Evolutionary conservation across 2,329 filamentous ascomycete species (phyloP), one percentile per base, ranked within the genome.

Genomic region (Fusarium domesticum): DNA sequence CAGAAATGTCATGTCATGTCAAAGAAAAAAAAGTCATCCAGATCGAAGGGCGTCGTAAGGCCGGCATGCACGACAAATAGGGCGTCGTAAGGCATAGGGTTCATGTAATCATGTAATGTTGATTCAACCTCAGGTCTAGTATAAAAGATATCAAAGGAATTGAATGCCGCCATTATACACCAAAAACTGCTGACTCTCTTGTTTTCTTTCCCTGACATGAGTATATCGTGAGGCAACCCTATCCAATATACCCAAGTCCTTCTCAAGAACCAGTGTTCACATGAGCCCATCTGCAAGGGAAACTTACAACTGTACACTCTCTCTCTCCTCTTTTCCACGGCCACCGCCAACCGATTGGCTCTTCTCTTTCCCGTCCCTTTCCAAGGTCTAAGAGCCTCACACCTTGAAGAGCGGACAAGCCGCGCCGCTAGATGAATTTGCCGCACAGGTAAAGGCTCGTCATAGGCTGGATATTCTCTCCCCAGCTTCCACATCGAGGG

Each of bases 351-450:
- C 31, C 31, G 16, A 16, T 33, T 18, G 31, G 31, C 16, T 33
- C 16, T 33, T 4, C 5, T 18, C 5, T 8, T 8, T 33, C 15
- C 23, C 7, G 8, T 28, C 23, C 14, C 23, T 28, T 28, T 28
- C 23, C 23, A 8, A 5, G 10, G 23, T 28, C 4, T 28, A 35
- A 33, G 42, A 43, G 42, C 42, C 25, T 20, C 35, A 44, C 39
- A 15, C 31, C 31, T 20, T 23, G 4, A 10, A 28, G 14, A 44
- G 45, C 51, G 51, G 51, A 32, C 42, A 35, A 42, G 25, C 51
- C 51, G 51, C 43, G 18, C 36, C 44, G 52, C 47, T 45, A 40
- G 14, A 28, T 5, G 3, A 5, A 11, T 28, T 28, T 28, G 23
- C 23, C 23, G 23, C 23, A 12, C 23, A 11, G 14, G n/a, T n/a